These are phyloP conservation scores for Microsporum ferrugineum DNA, from an alignment of 2,329 filamentous ascomycete species.

Conservation along the genomic window DNA sequence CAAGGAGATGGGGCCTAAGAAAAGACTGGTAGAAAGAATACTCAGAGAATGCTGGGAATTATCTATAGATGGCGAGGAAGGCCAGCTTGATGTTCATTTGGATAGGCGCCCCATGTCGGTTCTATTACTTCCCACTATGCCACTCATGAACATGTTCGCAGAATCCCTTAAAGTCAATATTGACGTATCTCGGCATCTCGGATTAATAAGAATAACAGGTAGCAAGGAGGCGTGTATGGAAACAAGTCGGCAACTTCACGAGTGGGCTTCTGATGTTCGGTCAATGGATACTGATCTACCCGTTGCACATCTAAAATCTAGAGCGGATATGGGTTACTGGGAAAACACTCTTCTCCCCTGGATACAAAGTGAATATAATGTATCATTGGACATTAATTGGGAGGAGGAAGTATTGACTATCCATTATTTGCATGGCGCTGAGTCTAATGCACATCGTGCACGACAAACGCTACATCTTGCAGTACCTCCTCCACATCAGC, in stretches of 20 bases:
- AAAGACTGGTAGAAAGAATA: conserved; percentile 25
- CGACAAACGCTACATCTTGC: conserved; percentile 27
- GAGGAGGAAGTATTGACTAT: conserved; percentile 19
- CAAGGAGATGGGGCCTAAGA: conserved; percentile 22
- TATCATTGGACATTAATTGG: conserved; percentile 20
- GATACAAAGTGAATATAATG: conserved; percentile 23
- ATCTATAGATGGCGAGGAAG: conserved; percentile 24
- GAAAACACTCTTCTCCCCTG: conserved; percentile 23
- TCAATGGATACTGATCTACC: conserved; percentile 21
- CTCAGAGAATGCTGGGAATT: conserved; percentile 32
- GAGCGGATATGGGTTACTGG: neutral
- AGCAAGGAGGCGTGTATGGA: conserved; percentile 23
- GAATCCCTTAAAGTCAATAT: conserved; percentile 26
- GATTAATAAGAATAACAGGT: conserved; percentile 29
- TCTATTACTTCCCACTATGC: conserved; percentile 24
- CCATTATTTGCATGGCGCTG: conserved; percentile 25
- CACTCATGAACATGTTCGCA: conserved; percentile 30
- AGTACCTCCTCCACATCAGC: conserved; percentile 14
- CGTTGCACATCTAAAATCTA: conserved; percentile 3
- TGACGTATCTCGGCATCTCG: conserved; percentile 25
- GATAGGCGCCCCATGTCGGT: conserved; percentile 21
- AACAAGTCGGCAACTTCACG: conserved; percentile 25
- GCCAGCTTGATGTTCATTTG: conserved; percentile 28
- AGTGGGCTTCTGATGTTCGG: conserved; percentile 22
- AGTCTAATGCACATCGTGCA: conserved; percentile 23